Evolutionary conservation across 148 eudicot genomes (phyloP).

Genomic region (Rhododendron ferrugineum): DNA sequence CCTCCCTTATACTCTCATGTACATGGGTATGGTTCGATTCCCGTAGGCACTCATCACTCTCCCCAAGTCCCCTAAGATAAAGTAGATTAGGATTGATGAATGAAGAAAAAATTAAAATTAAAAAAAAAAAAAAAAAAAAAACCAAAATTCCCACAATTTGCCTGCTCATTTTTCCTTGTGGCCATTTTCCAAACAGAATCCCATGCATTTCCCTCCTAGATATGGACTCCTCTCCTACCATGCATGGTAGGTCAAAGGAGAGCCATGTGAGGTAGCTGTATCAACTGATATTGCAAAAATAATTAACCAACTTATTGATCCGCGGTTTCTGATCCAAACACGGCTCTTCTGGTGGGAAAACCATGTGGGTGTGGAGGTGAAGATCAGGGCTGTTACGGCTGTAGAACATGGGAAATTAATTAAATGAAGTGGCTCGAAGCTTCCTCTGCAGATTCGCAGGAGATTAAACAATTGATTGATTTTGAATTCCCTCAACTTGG

Average conservation of each 20-base stretch:
- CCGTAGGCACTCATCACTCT: too few species aligned
- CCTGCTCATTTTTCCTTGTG: not conserved
- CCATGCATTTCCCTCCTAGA: not conserved
- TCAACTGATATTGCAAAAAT: not conserved
- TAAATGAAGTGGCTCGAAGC: conserved; percentile 15
- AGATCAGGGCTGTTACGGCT: not conserved
- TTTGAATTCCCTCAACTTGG: not conserved
- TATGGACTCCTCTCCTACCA: not conserved
- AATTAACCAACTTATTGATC: conserved; percentile 19
- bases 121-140: too few species aligned
- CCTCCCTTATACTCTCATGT: too few species aligned
- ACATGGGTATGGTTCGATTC: too few species aligned
- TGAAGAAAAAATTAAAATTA: too few species aligned
- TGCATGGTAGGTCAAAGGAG: conserved; percentile 27
- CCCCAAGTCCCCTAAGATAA: too few species aligned
- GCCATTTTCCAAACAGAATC: not conserved
- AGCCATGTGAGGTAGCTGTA: conserved; percentile 23
- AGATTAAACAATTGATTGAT: not conserved
- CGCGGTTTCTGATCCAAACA: conserved; percentile 19
- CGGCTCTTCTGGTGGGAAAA: conserved; percentile 27
- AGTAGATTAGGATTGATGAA: too few species aligned
- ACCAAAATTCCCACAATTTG: not conserved
- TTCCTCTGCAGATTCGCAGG: not conserved
- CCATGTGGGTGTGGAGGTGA: conserved; percentile 43
- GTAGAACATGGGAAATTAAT: conserved; percentile 56